A percentile compares a stretch with the other conserved stretches of the same genome.
phyloP scores from a whole-genome alignment of 2,329 filamentous ascomycete genomes.

The Dothistroma pini region DNA sequence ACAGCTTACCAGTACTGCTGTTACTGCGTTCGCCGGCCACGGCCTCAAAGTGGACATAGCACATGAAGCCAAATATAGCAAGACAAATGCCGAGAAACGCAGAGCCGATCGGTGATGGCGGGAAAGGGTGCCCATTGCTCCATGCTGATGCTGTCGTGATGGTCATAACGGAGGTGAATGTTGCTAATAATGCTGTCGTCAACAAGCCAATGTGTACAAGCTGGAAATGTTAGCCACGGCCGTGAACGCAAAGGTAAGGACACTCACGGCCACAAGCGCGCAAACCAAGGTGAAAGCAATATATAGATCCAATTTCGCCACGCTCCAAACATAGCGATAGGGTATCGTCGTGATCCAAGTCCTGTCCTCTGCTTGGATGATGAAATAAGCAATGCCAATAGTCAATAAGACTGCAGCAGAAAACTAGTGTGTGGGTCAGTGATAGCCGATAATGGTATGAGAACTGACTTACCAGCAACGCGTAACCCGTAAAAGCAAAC shows the following conservation, averaged over 20 bases:
- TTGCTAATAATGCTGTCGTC: conserved; percentile 39
- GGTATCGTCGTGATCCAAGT: conserved; percentile 39
- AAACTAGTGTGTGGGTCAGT: conserved; percentile 17
- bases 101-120: conserved; percentile 23
- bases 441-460: no score
- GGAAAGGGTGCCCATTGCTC: conserved; percentile 33
- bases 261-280: conserved; percentile 31
- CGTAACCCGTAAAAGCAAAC: conserved; percentile 27
- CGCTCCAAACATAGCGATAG: conserved; percentile 37
- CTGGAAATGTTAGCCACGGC: conserved; percentile 29
- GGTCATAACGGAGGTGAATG: conserved; percentile 36
- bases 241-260: not conserved
- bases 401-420: conserved; percentile 38
- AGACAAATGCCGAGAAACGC: conserved; percentile 24
- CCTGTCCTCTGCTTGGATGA: conserved; percentile 37
- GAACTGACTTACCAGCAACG: conserved; percentile 25
- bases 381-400: conserved; percentile 36
- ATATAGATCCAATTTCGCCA: conserved; percentile 28
- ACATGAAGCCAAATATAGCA: conserved; percentile 31
- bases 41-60: conserved; percentile 28
- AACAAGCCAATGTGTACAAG: conserved; percentile 39
- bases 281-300: conserved; percentile 28
- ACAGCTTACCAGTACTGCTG: conserved; percentile 7
- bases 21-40: conserved; percentile 7
- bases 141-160: conserved; percentile 34